Conservation (phyloP, 768 basidiomycete species). For the Amanita pseudoporphyria region DNA sequence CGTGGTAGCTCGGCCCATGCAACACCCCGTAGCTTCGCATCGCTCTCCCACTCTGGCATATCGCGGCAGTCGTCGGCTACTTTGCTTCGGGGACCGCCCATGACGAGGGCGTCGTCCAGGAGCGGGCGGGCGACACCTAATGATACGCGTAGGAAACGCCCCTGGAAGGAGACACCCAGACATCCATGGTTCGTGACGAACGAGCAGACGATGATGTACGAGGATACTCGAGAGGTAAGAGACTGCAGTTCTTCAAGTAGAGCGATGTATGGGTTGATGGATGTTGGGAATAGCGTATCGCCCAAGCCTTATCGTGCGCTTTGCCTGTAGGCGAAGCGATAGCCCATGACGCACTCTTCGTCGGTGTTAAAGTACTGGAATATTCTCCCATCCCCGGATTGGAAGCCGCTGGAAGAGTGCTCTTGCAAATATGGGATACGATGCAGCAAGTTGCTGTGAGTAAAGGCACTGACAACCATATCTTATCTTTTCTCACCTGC, state of each 20-base stretch:
- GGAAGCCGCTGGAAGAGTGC: slow-evolving; percentile 31
- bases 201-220: slow-evolving; percentile 24
- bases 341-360: slow-evolving; percentile 25
- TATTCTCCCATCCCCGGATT: slow-evolving; percentile 45
- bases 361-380: slow-evolving; percentile 27
- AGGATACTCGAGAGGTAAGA: slow-evolving; percentile 21
- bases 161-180: slow-evolving; percentile 6
- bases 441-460: slow-evolving; percentile 48
- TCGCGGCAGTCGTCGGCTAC: background rate
- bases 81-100: background rate
- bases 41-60: background rate
- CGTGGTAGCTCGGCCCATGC: background rate
- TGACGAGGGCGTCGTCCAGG: background rate
- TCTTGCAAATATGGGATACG: slow-evolving; percentile 49
- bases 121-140: background rate
- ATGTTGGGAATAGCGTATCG: slow-evolving; percentile 18
- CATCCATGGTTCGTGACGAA: slow-evolving; percentile 15
- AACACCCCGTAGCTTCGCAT: background rate
- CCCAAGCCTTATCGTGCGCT: slow-evolving; percentile 20
- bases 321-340: slow-evolving; percentile 24
- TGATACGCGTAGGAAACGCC: background rate
- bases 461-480: slow-evolving; percentile 5
- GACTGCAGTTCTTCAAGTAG: background rate
- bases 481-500: background rate
- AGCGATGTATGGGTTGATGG: background rate